Evolutionary conservation across 2,329 filamentous ascomycete species (phyloP), one percentile per base, ranked within the genome.

Genomic region (Aspergillus luchuensis): DNA sequence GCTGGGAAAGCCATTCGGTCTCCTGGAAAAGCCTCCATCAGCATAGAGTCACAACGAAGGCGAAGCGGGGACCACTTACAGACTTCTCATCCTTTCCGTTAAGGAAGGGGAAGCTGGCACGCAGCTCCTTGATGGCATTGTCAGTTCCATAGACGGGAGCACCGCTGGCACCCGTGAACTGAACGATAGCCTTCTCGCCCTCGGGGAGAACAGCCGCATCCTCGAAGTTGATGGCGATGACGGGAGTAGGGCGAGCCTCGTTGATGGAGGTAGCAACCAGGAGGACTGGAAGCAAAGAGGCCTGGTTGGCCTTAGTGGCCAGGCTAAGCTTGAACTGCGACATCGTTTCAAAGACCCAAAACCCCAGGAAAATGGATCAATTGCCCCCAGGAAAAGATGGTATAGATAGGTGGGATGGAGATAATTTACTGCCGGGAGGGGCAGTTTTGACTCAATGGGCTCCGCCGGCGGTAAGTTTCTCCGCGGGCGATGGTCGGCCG

Each of bases 1-100:
- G 76, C 60, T 85, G 82, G 41, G 78, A 76, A 63, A 87, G 74
- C 86, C 86, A 87, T 69, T 87, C 82, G 59, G 82, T 72, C 67
- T 80, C 76, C 76, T 75, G 56, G 17, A 54, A 15, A 23, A 15
- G 41, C 38, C 47, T 53, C 21, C 43, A 58, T 64, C 30, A 66
- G 51, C 36, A 49, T 25, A 8, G 13, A 45, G 28, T 39, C 7
- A 25, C 19, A 11, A 21, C 19, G 4, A 25, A 33, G 21, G 30
- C 21, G 6, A 39, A 43, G 36, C n/a, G n/a, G 39, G 19, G 38
- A 38, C 25, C 15, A 50, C 70, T 68, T 64, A 76, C 76, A 58
- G 70, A 57, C 59, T 76, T 73, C 58, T 71, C 66, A 59, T 78
- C 71, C 65, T 76, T 77, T 64, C 72, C 68, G 33, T 68, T 68